A percentile compares a stretch with the other conserved stretches of the same genome.
These are phyloP conservation scores for Silene latifolia DNA, from an alignment of 148 eudicot species.

Conservation along the genomic window DNA sequence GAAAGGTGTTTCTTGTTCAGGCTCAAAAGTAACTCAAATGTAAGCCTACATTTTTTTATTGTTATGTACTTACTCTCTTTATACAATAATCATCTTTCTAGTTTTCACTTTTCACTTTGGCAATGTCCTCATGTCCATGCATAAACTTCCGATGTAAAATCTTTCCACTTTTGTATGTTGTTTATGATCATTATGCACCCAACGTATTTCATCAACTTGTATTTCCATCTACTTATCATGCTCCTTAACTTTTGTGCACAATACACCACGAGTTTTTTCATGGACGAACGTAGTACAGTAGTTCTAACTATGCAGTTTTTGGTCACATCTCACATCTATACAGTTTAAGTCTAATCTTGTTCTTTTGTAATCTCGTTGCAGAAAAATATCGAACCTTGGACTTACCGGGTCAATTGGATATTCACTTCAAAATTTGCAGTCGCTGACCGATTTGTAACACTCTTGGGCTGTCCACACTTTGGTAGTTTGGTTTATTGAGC, in stretches of 20 bases:
- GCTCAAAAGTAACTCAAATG: constrained; percentile 72
- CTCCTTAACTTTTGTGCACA: too few relatives aligned
- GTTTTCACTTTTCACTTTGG: too few relatives aligned
- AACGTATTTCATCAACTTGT: neutral
- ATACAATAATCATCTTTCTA: too few relatives aligned
- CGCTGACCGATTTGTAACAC: constrained; percentile 70
- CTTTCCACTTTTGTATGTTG: neutral
- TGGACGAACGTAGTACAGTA: too few relatives aligned
- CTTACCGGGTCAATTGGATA: constrained; percentile 71
- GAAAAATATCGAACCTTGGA: constrained; percentile 63
- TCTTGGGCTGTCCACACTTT: neutral
- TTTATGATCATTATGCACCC: neutral
- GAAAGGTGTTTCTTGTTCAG: constrained; percentile 86
- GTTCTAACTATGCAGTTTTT: neutral
- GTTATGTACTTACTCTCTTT: neutral
- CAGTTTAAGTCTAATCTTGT: constrained; percentile 16
- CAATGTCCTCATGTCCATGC: too few relatives aligned
- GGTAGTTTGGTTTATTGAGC: neutral
- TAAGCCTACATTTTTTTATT: constrained; percentile 17
- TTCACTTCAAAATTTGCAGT: constrained; percentile 53
- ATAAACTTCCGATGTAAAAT: too few relatives aligned
- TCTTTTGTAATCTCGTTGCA: constrained; percentile 24
- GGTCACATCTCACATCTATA: neutral
- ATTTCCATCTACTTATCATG: too few relatives aligned
- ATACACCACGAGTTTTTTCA: neutral